Evolutionary conservation across 805 yeast species (phyloP), one percentile per base, ranked within the genome.

Genomic region (Jamesozyma gamospora): DNA sequence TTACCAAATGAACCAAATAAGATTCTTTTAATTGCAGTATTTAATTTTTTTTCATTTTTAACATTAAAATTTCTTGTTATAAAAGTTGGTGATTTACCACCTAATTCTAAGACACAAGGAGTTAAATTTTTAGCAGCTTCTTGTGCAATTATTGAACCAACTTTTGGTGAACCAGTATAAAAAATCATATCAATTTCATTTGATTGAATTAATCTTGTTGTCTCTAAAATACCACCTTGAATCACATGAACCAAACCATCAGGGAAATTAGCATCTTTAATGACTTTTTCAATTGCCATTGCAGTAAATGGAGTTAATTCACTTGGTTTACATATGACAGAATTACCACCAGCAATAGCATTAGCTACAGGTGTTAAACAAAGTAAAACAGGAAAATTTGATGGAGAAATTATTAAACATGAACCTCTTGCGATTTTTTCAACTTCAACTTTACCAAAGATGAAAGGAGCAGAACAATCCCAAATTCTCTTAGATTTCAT

Each of bases 81-180:
- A 50, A 87, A 71, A 2, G 75, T 82, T 0, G 97, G 97, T 7
- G 90, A 80, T 60, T 90, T 90, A 4, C 97, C 97, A 39, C 97
- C 96, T 34, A 88, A 67, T 62, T 88, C 97, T 45, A 88, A 69
- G 8, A 82, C 62, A 10, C 72, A 72, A 1, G 96, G 96, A 1
- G 94, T 85, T 48, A 88, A 67, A 16, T 74, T 72, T 61, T 83
- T 77, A n/a, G 90, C 92, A 1, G 96, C 96, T 34, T 82, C 82
- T 43, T 68, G 64, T 19, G 90, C 80, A 27, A 90, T 75, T 38
- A 84, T 74, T 28, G 71, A 74, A 16, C 95, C 97, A 21, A 87
- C 94, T 17, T 56, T 56, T 17, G 74, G 70, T 30, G 82, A 78
- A 14, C 97, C 97, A 4, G 97, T 90, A 60, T 81, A 83, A 60